Evolutionary conservation across 1,284 basidiomycete genomes (phyloP).

Genomic region (Fomitiporia mediterranea): DNA sequence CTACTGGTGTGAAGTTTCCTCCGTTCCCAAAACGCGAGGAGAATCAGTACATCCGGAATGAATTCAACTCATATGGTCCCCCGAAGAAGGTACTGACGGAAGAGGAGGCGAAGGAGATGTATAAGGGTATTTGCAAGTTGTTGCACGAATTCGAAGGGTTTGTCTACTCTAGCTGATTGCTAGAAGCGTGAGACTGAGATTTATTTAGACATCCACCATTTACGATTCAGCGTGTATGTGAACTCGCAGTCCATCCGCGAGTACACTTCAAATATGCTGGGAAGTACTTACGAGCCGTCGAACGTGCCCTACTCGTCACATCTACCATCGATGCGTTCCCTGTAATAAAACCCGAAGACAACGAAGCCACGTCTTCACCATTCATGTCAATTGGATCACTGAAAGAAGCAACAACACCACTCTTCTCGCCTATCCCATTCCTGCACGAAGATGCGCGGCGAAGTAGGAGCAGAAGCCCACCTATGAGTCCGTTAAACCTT

Average conservation of each 20-base stretch:
- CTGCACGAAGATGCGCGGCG: slow-evolving; percentile 68
- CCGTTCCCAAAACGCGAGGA: slow-evolving; percentile 70
- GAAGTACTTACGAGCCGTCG: slow-evolving; percentile 88
- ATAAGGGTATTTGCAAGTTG: slow-evolving; percentile 55
- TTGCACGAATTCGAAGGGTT: slow-evolving; percentile 78
- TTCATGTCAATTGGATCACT: slow-evolving; percentile 39
- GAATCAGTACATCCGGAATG: slow-evolving; percentile 32
- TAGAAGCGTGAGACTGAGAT: slow-evolving; percentile 19
- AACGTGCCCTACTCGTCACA: slow-evolving; percentile 83
- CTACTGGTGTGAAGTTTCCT: slow-evolving; percentile 71
- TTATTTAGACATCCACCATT: slow-evolving; percentile 68
- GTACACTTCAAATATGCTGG: slow-evolving; percentile 75
- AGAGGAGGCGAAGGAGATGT: slow-evolving; percentile 59
- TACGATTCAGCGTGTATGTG: slow-evolving; percentile 88
- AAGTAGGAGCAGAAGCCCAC: slow-evolving; percentile 48
- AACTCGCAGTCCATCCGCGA: slow-evolving; percentile 72
- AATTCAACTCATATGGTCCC: slow-evolving; percentile 46
- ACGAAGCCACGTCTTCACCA: slow-evolving; percentile 21
- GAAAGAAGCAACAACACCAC: slow-evolving; percentile 61
- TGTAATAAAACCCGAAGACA: slow-evolving; percentile 33
- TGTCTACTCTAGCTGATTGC: slow-evolving; percentile 26
- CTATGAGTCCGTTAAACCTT: slow-evolving; percentile 63
- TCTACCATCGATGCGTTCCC: slow-evolving; percentile 74
- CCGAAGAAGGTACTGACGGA: slow-evolving; percentile 59
- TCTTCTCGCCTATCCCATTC: slow-evolving; percentile 83